Conservation (phyloP, 2,329 filamentous ascomycete genomes). For the Stemphylium vesicarium region DNA sequence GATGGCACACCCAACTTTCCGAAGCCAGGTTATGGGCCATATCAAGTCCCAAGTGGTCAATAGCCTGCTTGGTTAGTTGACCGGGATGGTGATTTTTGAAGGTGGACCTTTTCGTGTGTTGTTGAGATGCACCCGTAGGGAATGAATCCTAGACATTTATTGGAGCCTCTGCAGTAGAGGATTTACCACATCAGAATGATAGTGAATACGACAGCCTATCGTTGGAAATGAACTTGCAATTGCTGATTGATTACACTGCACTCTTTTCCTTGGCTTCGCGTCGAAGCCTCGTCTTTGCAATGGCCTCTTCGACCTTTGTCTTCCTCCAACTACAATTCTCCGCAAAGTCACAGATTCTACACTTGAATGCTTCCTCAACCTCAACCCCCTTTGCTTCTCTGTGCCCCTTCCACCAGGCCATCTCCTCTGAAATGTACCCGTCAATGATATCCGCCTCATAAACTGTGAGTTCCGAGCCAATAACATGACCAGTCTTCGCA, state of each 20-base stretch:
- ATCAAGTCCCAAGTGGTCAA: constrained; percentile 42
- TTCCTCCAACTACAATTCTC: constrained; percentile 80
- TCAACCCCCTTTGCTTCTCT: constrained; percentile 75
- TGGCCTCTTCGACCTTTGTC: constrained; percentile 68
- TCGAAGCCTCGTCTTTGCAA: constrained; percentile 44
- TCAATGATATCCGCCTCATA: constrained; percentile 71
- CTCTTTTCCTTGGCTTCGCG: constrained; percentile 30
- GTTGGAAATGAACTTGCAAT: not conserved
- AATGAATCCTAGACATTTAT: no score
- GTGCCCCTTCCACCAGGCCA: constrained; percentile 88
- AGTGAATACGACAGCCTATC: not conserved
- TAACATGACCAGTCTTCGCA: constrained; percentile 54
- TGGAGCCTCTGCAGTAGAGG: no score
- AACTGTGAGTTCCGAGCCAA: constrained; percentile 67
- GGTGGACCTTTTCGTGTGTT: no score
- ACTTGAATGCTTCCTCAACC: constrained; percentile 89
- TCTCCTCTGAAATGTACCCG: constrained; percentile 69
- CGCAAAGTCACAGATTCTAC: constrained; percentile 80
- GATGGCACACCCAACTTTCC: constrained; percentile 58
- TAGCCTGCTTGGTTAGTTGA: not conserved
- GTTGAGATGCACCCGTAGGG: no score
- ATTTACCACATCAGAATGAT: no score
- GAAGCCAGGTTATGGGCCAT: constrained; percentile 58
- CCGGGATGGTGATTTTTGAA: not conserved
- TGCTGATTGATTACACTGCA: constrained; percentile 23